Evolutionary conservation across 208 protist species (phyloP), one percentile per base, ranked within the genome.

Genomic region (Crithidia sp.): DNA sequence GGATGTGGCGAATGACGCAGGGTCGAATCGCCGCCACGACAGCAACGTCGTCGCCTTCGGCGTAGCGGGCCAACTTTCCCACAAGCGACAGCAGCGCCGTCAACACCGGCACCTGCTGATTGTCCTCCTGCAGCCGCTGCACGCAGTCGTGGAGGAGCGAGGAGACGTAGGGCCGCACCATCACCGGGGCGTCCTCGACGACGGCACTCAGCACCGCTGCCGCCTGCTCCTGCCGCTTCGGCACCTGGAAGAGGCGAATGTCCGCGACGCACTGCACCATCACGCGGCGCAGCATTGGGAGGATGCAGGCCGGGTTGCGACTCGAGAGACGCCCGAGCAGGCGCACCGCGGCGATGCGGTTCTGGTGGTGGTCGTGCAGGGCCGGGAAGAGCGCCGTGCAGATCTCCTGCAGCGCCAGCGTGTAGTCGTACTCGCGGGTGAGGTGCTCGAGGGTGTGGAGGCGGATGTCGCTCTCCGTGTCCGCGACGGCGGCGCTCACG

Each of bases 381-480:
- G 91, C 91, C 14, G 90, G 90, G 67, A 92, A 91, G 8, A 96
- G 80, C 17, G 84, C 78, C 4, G 80, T 84, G 47, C 82, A 86
- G 57, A 94, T 80, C 40, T 91, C 86, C 69, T 95, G 88, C 52
- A 91, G 66, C n/a, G 93, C 84, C 44, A 97, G 81, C 28, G 87
- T 91, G 55, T 82, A 71, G 76, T 97, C 91, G 67, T 85, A 95
- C 67, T 84, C 84, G 14, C 70, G 61, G 7, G 86, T 93, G 62
- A 97, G 88, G 45, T 74, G 84, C 63, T 93, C 84, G 7, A 97
- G 72, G 13, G 89, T 96, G 81, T 94, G 83, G 50, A 97, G 79
- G 37, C 93, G 86, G 60, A 97, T 95, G 74, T 95, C 88, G 77
- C 93, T 95, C 73, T 95, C 89, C 12, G 88, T 81, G 74, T 97